A percentile compares a stretch with the other conserved stretches of the same genome.
phyloP scores from a whole-genome alignment of 148 eudicot genomes.

The Gaultheria prostrata region DNA sequence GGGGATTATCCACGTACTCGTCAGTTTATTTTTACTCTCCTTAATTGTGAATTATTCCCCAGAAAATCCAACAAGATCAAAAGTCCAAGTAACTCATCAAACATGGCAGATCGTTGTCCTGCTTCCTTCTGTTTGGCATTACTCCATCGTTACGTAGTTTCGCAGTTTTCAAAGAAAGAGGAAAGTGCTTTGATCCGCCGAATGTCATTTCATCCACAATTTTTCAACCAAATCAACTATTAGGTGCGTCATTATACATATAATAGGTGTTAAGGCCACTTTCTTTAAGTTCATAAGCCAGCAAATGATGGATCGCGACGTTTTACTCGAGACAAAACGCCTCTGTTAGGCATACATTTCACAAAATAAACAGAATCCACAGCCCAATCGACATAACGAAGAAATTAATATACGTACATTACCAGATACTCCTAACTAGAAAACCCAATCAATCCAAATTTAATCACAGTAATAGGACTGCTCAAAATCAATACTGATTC shows the following conservation, averaged over 20 bases:
- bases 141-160: background rate
- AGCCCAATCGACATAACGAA: background rate
- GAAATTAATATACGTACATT: background rate
- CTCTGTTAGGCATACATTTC: background rate
- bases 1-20: background rate
- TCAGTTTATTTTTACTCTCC: background rate
- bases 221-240: background rate
- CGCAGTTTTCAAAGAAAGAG: background rate
- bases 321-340: background rate
- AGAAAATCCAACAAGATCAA: background rate
- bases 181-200: background rate
- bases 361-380: background rate
- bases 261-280: background rate
- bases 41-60: background rate
- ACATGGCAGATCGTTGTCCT: background rate
- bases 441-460: slow-evolving; percentile 6
- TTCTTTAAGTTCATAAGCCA: no score
- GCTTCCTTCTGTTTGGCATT: slow-evolving; percentile 10
- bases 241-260: background rate
- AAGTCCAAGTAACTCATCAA: background rate
- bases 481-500: slow-evolving; percentile 37
- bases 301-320: background rate
- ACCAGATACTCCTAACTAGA: background rate
- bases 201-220: background rate
- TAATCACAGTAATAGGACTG: background rate